Percentiles rank a stretch among this genome's conserved stretches.
phyloP scores from a whole-genome alignment of 352 stramenopile species.

The Globisporangium mamillatum region DNA sequence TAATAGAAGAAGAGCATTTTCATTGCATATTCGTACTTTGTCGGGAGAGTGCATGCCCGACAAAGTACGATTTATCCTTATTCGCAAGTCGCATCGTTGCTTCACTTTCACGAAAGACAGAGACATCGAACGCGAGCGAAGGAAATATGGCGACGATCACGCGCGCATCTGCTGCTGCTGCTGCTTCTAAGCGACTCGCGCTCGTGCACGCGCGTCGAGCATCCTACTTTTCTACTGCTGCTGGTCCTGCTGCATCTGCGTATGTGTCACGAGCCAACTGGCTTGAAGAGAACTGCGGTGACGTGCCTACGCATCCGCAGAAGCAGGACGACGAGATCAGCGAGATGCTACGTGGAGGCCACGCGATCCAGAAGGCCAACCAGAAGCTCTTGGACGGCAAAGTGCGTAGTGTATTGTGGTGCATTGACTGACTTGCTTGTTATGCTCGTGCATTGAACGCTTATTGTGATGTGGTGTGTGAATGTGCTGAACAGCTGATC shows the following conservation, averaged over 20 bases:
- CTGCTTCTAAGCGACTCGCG: background rate
- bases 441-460: background rate
- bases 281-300: slow-evolving; percentile 63
- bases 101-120: background rate
- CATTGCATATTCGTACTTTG: background rate
- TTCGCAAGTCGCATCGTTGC: background rate
- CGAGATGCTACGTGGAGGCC: slow-evolving; percentile 70
- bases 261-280: slow-evolving; percentile 33
- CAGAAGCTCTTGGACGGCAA: slow-evolving; percentile 45
- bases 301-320: slow-evolving; percentile 44
- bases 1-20: no score
- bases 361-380: slow-evolving; percentile 58
- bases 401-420: slow-evolving; percentile 17
- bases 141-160: slow-evolving; percentile 1
- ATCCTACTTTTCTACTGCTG: background rate
- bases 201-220: background rate
- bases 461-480: background rate
- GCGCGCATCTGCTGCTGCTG: background rate
- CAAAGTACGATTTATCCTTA: background rate
- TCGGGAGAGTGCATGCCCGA: background rate
- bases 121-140: slow-evolving; percentile 6
- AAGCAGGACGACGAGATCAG: slow-evolving; percentile 44
- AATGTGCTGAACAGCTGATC: slow-evolving; percentile 24
- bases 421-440: background rate
- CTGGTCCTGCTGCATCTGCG: slow-evolving; percentile 1